Evolutionary conservation across 768 basidiomycete genomes (phyloP).

Genomic region (Paxillus rubicundulus): DNA sequence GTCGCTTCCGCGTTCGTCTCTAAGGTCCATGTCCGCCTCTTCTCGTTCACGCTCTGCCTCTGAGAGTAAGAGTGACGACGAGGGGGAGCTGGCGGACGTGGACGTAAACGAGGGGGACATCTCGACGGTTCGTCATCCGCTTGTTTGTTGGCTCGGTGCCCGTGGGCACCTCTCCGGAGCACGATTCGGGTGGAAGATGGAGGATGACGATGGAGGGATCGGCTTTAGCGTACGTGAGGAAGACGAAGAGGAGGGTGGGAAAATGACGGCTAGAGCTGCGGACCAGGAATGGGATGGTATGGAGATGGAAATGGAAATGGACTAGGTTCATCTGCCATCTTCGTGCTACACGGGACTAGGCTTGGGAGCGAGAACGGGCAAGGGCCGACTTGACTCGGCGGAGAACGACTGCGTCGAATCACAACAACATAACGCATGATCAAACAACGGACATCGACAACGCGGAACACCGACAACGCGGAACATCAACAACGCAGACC

Average conservation of each 20-base stretch:
- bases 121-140: constrained; percentile 4
- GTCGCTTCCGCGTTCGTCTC: constrained; percentile 55
- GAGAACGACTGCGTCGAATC: neutral
- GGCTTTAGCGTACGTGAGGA: constrained; percentile 45
- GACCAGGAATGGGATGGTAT: constrained; percentile 39
- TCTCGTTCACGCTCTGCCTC: constrained; percentile 34
- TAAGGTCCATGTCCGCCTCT: constrained; percentile 41
- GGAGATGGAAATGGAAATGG: constrained; percentile 53
- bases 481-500: neutral
- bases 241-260: constrained; percentile 41
- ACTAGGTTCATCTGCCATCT: constrained; percentile 6
- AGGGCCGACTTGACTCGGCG: neutral
- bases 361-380: neutral
- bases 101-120: constrained; percentile 18
- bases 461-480: neutral
- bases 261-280: constrained; percentile 12
- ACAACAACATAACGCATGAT: no score
- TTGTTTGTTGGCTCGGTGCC: neutral
- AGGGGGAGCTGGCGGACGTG: constrained; percentile 24
- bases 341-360: neutral
- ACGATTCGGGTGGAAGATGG: constrained; percentile 35
- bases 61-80: constrained; percentile 39
- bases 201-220: constrained; percentile 41
- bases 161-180: neutral
- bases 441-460: neutral